Evolutionary conservation across 305 asterid species (phyloP), one percentile per base, ranked within the genome.

Genomic region (Solanum hybrid): DNA sequence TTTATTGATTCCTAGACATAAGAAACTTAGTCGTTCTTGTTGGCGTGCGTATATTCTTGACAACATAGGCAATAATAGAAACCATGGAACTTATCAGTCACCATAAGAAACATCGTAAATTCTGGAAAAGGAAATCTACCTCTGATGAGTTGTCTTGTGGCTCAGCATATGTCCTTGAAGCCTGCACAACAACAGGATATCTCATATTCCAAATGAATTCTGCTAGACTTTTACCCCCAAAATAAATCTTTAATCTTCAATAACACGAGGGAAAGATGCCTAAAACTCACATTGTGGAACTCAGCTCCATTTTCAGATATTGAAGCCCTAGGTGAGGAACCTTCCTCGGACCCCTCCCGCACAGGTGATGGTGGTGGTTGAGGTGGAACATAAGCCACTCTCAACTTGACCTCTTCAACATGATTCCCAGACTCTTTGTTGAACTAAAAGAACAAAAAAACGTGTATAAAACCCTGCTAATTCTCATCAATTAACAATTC

Each of bases 361-460:
- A 97, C 99, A 9, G 99, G 99, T 37, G 99, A 97, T 88, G 99
- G 98, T 73, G 96, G 99, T 73, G 96, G 99, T 88, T 90, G 98
- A 40, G 93, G 96, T 66, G 98, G 98, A 88, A 95, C 93, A 93
- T 96, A 96, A 29, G 93, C 85, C 88, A 97, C 99, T 93, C 94
- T 95, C 97, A 97, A 93, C 94, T 97, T 97, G 94, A 93, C 92
- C 91, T 97, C 99, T 78, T 95, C 98, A 88, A 97, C 99, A 22
- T 92, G 95, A 90, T 95, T 95, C 90, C 99, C 98, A 1, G 96
- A 95, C 84, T 97, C 98, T 94, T 93, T 97, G 92, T 86, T 94
- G 91, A 97, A 97, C 99, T 97, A 88, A 71, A 87, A 87, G 75
- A 73, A 66, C 81, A 90, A 89, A 75, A 45, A 82, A 51, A 40